Percentiles rank a stretch among this genome's conserved stretches.
These are phyloP conservation scores for Epichloe elymi DNA, from an alignment of 2,329 filamentous ascomycete species.

Conservation along the genomic window DNA sequence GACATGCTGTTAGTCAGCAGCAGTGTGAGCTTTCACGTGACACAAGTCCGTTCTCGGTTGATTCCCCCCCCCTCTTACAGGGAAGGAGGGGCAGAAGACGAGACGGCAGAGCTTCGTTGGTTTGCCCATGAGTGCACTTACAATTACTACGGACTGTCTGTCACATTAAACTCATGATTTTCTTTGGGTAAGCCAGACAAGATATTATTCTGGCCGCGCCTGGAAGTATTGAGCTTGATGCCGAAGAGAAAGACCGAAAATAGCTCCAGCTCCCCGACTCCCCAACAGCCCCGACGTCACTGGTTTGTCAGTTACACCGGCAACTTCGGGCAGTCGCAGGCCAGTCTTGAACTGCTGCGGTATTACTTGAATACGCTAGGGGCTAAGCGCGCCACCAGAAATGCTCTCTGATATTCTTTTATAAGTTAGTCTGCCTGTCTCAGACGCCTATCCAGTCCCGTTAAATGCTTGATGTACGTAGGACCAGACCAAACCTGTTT, in stretches of 20 bases:
- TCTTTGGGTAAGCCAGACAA: no score
- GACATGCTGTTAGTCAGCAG: neutral
- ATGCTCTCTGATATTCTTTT: neutral
- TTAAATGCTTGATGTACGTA: no score
- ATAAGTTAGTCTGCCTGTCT: no score
- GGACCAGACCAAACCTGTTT: neutral
- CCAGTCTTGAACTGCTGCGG: neutral
- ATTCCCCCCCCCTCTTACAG: no score
- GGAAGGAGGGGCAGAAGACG: no score
- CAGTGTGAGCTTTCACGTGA: neutral
- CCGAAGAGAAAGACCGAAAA: neutral
- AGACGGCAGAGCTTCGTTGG: no score
- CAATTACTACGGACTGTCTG: no score
- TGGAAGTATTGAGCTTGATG: no score
- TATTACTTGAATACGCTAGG: neutral
- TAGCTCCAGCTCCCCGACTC: neutral
- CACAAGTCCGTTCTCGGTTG: neutral
- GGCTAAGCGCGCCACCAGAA: constrained; percentile 1
- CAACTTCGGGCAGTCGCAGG: neutral
- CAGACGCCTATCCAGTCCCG: no score
- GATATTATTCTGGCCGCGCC: no score
- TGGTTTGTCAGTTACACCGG: neutral
- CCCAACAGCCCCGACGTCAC: neutral
- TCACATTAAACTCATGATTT: no score
- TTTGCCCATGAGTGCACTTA: no score